phyloP scores from a whole-genome alignment of 2,329 filamentous ascomycete species.

The Dactylellina haptotyla region DNA sequence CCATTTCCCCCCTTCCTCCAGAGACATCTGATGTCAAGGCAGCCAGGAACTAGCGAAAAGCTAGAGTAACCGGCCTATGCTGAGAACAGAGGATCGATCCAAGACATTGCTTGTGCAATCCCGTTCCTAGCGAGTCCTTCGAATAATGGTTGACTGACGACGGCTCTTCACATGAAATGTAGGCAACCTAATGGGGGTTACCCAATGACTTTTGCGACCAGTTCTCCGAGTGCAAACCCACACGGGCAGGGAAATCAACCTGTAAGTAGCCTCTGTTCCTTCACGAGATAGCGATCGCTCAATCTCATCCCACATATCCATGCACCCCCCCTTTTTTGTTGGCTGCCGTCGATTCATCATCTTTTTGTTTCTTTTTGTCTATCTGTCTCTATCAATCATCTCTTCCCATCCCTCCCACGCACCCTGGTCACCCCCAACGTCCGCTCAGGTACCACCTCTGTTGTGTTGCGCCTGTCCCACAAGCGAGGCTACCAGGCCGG shows the following conservation, averaged over 20 bases:
- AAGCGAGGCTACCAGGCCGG: conserved; percentile 5
- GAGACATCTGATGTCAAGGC: conserved; percentile 55
- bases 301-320: conserved; percentile 30
- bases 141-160: conserved; percentile 49
- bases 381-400: conserved; percentile 23
- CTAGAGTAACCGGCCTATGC: conserved; percentile 2
- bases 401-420: conserved; percentile 16
- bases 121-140: conserved; percentile 51
- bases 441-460: conserved; percentile 47
- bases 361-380: too few relatives aligned
- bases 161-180: conserved; percentile 45
- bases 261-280: conserved; percentile 63
- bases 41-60: conserved; percentile 24
- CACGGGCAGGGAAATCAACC: conserved; percentile 71
- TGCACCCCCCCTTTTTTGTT: too few relatives aligned
- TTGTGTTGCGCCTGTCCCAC: conserved; percentile 5
- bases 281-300: too few relatives aligned
- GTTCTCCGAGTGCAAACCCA: conserved; percentile 71
- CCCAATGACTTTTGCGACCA: conserved; percentile 64
- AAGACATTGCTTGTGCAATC: conserved; percentile 41
- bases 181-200: conserved; percentile 57
- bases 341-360: conserved; percentile 55
- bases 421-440: not conserved
- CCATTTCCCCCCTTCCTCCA: conserved; percentile 4
- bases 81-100: conserved; percentile 38